Base-by-base conservation (phyloP, 2,329 filamentous ascomycete species). In the Cadophora gregata region DNA sequence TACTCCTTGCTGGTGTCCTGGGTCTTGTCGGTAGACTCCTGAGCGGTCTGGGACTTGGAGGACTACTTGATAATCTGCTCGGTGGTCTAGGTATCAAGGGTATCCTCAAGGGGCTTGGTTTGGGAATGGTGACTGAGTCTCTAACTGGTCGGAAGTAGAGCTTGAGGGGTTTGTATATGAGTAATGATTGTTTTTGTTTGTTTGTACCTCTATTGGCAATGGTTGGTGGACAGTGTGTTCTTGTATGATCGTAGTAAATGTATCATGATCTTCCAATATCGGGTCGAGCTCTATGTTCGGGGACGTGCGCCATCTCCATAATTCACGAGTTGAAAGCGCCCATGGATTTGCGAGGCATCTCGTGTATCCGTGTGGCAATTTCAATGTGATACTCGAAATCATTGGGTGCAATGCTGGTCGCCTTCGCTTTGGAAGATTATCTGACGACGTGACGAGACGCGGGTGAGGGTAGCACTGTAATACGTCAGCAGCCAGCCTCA, bases 1-100 rank as follows among this genome's bases (percentile, higher is more conserved):
- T 97, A 67, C 80, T 97, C 70, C 83, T 97, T 68, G 89, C 84
- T 61, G 93, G 94, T 78, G 93, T 97, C 0, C 84, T 97, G 7
- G 91, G 91, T 51, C 85, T 97, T 0, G 93, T 97, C 24, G 93
- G 93, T 64, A 89, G 89, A 76, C 81, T 97, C 68, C 80, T 85
- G 75, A 79, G 90, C 73, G 92, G 91, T 5, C 87, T 97, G 31
- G 93, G 93, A 65, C 86, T 97, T 1, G 93, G 93, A 67, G 90
- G 91, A 19, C 79, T 97, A 0, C 86, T 97, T 72, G 92, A 95
- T 70, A 89, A 90, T 59, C 82, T 97, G 3, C 85, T 97, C 1
- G 91, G 92, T 64, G 90, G 90, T 1, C 80, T 96, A 24, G 92
- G 92, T 16, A 83, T 96, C 67, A 88, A 89, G 79, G 92, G 91